Base-by-base conservation (phyloP, 352 stramenopile species). In the Pythium oligandrum region DNA sequence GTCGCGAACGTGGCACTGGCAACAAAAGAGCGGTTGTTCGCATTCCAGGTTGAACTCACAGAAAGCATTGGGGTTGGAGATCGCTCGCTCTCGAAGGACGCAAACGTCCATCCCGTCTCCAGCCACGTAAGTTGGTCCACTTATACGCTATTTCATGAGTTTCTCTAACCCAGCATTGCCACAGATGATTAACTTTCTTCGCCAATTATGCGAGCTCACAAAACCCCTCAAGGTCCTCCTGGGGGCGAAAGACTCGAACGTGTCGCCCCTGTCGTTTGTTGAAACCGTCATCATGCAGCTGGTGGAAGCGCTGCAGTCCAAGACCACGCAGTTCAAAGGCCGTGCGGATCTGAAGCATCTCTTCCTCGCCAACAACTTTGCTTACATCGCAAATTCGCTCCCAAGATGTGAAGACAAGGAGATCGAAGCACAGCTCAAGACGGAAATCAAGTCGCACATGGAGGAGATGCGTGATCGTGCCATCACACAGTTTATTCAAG, bases 351-450 rank as follows among this genome's bases (percentile, higher is more conserved):
- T 90, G 17, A 86, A 84, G 44, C 70, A 78, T 12, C 66, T 98
- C n/a, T 98, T 98, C 60, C 78, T 97, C 32, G 83, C 92, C 40
- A 98, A 98, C 72, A 98, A 98, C 61, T 93, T 86, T 11, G 89
- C 88, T 42, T 98, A 96, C 59, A 70, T 98, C 10, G 64, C 82
- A 7, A 90, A 87, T 37, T 83, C 89, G 31, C 66, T 98, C 8
- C 71, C 73, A 4, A 71, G 68, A 36, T 88, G 81, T 31, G 59
- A 64, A 10, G 75, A 86, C 17, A 64, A 70, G 33, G 69, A 80
- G 31, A 65, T 90, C 6, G 73, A 82, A 43, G 51, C 55, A 1
- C 68, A 86, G 17, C 65, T 93, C 6, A 68, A 79, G 36, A 63
- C 67, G 17, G 73, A 78, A 37, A 96, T 96, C 47, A 79, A 85